Percentiles rank a stretch among this genome's conserved stretches.
Conservation (phyloP, 805 yeast species). For the Barnettozyma californica region DNA sequence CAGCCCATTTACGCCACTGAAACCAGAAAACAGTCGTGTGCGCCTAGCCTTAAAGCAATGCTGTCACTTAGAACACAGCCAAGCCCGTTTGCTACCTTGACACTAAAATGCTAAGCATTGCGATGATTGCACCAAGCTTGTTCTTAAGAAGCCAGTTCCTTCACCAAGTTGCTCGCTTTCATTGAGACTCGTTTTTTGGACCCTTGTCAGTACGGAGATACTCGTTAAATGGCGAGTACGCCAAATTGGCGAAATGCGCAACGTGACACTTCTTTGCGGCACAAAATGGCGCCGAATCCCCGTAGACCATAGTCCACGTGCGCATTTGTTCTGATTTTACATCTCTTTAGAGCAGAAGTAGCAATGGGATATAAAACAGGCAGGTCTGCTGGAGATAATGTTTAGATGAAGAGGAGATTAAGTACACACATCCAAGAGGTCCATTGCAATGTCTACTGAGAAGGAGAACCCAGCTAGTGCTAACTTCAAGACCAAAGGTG, state of each 20-base stretch:
- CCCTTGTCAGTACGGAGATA: not conserved
- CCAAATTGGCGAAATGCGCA: not conserved
- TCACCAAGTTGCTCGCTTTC: too few species aligned
- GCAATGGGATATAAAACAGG: not conserved
- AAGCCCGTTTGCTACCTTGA: not conserved
- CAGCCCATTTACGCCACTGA: not conserved
- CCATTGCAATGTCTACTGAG: conserved; percentile 5
- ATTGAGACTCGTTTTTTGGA: not conserved
- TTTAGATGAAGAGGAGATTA: too few species aligned
- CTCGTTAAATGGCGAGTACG: not conserved
- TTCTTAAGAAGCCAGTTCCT: too few species aligned
- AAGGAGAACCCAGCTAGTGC: conserved; percentile 23
- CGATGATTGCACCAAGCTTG: not conserved
- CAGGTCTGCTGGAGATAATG: not conserved
- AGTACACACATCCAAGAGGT: too few species aligned
- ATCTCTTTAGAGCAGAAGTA: too few species aligned
- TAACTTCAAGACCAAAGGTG: conserved; percentile 50
- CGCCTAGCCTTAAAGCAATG: not conserved
- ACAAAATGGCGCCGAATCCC: not conserved
- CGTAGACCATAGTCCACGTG: not conserved
- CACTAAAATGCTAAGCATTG: not conserved
- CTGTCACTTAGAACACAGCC: not conserved
- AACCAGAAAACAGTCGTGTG: not conserved
- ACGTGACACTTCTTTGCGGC: not conserved
- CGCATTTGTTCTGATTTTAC: not conserved